phyloP scores from a whole-genome alignment of 73 alveolate species.

The Chromera velia region DNA sequence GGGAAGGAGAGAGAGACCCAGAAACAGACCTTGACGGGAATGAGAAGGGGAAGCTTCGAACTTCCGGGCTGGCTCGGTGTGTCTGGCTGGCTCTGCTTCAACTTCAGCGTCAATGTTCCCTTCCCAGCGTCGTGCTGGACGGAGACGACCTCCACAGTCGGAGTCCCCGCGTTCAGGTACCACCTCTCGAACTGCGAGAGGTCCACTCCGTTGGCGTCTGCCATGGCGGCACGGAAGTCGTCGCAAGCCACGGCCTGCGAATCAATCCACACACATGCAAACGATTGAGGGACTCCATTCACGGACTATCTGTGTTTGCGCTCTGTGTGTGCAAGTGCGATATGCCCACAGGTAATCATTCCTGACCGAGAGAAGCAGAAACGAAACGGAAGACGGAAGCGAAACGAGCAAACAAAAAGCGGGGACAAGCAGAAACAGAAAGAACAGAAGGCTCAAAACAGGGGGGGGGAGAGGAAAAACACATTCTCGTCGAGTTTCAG shows the following conservation, averaged over 20 bases:
- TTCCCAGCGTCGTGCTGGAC: not conserved
- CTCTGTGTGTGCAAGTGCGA: too few species aligned
- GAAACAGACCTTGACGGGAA: slow-evolving; percentile 22
- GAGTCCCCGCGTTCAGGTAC: slow-evolving; percentile 40
- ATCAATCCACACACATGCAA: not conserved
- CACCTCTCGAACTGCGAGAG: slow-evolving; percentile 35
- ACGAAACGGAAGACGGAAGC: too few species aligned
- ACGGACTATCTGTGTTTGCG: not conserved
- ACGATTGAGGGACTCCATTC: not conserved
- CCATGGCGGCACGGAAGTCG: slow-evolving; percentile 35
- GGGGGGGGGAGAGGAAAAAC: too few species aligned
- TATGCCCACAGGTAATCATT: too few species aligned
- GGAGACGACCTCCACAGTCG: not conserved
- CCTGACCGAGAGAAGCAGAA: too few species aligned
- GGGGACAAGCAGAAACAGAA: too few species aligned
- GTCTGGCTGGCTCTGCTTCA: slow-evolving; percentile 22
- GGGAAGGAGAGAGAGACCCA: too few species aligned
- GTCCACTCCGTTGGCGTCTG: slow-evolving; percentile 18
- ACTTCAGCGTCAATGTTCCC: not conserved
- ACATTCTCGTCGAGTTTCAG: too few species aligned
- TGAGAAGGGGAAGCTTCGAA: slow-evolving; percentile 14
- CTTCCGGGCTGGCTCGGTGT: slow-evolving; percentile 26
- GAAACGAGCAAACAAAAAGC: too few species aligned
- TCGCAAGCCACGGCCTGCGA: slow-evolving; percentile 30
- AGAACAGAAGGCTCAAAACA: too few species aligned